These are phyloP conservation scores for Gossypium schwendimanii DNA, from an alignment of 441 rosid genomes.

Conservation along the genomic window DNA sequence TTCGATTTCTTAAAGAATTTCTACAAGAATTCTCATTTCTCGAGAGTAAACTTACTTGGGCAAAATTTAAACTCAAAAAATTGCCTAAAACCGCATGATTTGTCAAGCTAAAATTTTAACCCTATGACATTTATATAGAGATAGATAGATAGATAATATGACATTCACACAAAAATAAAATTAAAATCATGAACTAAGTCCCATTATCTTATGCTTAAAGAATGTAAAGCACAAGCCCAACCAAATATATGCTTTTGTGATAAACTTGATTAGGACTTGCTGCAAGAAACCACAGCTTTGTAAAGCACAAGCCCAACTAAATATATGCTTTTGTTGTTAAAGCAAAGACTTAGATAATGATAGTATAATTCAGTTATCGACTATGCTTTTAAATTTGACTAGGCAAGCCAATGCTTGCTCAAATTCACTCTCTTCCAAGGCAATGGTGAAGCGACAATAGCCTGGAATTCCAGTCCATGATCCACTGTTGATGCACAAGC, in stretches of 20 bases:
- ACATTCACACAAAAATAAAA: neutral
- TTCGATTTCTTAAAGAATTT: neutral
- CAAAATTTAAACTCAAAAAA: neutral
- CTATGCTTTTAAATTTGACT: slow-evolving; percentile 39
- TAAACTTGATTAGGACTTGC: too few species aligned
- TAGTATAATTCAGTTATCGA: slow-evolving; percentile 17
- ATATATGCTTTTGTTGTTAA: neutral
- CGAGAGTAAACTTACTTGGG: neutral
- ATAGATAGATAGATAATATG: too few species aligned
- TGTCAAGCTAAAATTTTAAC: neutral
- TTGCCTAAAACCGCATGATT: neutral
- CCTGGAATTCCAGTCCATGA: slow-evolving; percentile 82
- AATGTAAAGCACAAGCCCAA: neutral
- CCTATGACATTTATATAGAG: neutral
- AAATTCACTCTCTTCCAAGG: slow-evolving; percentile 63
- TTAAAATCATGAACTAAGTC: neutral
- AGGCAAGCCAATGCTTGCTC: slow-evolving; percentile 68
- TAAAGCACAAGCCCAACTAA: neutral
- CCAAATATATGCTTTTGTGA: neutral
- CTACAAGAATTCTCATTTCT: neutral
- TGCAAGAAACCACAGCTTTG: neutral
- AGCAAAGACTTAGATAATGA: neutral
- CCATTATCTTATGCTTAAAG: neutral
- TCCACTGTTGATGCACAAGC: slow-evolving; percentile 78
- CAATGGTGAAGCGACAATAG: slow-evolving; percentile 79